Conservation (phyloP, 768 basidiomycete species). For the Pulveroboletus ravenelii region DNA sequence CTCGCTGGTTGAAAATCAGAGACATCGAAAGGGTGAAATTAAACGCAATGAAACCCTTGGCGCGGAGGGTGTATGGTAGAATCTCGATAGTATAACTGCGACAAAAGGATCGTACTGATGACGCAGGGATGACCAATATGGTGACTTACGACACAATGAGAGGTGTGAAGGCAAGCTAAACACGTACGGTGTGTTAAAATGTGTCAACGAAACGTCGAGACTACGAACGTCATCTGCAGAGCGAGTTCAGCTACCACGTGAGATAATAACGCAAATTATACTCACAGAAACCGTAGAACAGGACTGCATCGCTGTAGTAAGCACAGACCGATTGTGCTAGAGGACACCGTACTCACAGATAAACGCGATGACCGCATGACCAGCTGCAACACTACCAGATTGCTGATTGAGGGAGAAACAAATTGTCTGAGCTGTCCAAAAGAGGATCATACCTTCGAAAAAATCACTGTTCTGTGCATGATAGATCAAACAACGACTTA, state of each 20-base stretch:
- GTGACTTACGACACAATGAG: constrained; percentile 33
- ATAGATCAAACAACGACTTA: too few species aligned
- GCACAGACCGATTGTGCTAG: neutral
- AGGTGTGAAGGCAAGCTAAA: constrained; percentile 38
- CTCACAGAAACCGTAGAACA: constrained; percentile 38
- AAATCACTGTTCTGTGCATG: constrained; percentile 30
- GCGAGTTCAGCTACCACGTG: neutral
- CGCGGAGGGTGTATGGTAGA: constrained; percentile 37
- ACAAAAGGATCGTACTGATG: neutral
- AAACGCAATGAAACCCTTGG: constrained; percentile 38
- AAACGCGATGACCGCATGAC: constrained; percentile 43
- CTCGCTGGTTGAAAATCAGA: constrained; percentile 42
- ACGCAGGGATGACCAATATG: neutral
- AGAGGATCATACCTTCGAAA: constrained; percentile 38
- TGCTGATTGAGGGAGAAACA: constrained; percentile 32
- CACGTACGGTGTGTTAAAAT: neutral
- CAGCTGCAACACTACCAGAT: constrained; percentile 24
- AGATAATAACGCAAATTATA: neutral
- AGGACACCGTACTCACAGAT: constrained; percentile 33
- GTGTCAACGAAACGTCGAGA: neutral
- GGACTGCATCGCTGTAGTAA: constrained; percentile 21
- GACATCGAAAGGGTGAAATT: constrained; percentile 36
- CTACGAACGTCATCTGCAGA: constrained; percentile 29
- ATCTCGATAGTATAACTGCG: constrained; percentile 40
- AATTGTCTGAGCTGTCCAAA: constrained; percentile 37